Percentiles rank a stretch among this genome's conserved stretches.
Conservation (phyloP, 768 basidiomycete species). For the Galerina marginata region DNA sequence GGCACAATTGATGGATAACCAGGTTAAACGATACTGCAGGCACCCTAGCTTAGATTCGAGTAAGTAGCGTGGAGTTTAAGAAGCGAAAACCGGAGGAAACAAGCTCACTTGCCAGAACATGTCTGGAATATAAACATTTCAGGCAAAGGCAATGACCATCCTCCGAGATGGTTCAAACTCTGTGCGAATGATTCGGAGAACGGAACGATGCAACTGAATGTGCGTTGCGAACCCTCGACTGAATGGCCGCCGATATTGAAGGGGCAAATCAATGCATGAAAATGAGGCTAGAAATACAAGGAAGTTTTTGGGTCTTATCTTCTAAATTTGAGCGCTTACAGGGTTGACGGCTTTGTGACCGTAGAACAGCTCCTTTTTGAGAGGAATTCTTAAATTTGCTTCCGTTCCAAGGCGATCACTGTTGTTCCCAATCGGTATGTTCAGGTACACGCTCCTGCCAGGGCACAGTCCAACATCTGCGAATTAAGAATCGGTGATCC, state of each 20-base stretch:
- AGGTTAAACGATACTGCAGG: too few species aligned
- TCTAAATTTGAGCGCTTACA: slow-evolving; percentile 9
- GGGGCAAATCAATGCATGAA: not conserved
- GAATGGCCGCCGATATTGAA: slow-evolving; percentile 1
- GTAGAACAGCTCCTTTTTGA: slow-evolving; percentile 17
- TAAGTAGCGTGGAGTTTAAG: not conserved
- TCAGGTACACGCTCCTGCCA: slow-evolving; percentile 2
- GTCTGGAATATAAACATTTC: not conserved
- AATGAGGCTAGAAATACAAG: not conserved
- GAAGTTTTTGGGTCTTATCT: not conserved
- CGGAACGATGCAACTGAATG: slow-evolving; percentile 14
- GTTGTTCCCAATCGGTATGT: slow-evolving; percentile 6
- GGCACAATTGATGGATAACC: too few species aligned
- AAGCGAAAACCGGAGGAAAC: not conserved
- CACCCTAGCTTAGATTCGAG: too few species aligned
- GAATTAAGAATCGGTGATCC: not conserved
- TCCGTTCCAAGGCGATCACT: slow-evolving; percentile 17
- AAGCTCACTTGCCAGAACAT: not conserved
- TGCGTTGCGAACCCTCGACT: not conserved
- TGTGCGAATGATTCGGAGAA: slow-evolving; percentile 20
- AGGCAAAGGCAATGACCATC: not conserved
- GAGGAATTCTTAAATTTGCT: slow-evolving; percentile 20
- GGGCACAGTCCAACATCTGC: not conserved
- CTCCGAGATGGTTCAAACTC: slow-evolving; percentile 6
- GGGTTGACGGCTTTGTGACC: slow-evolving; percentile 17